phyloP scores from a whole-genome alignment of 2,329 filamentous ascomycete genomes.

The Pestalotiopsis sp. region DNA sequence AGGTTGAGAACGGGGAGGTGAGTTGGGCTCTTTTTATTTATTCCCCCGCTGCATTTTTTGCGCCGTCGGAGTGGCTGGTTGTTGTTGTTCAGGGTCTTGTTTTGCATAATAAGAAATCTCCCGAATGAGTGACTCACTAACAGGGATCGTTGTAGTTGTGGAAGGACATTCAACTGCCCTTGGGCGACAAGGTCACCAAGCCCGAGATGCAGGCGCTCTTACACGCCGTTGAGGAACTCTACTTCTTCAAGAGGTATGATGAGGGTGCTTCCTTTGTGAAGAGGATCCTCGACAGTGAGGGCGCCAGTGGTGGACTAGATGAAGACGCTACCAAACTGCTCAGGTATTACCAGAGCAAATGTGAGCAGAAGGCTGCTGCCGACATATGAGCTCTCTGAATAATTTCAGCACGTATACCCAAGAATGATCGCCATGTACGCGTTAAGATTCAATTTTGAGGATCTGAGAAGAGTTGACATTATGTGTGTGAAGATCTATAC shows the following conservation, averaged over 20 bases:
- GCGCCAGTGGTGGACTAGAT: slow-evolving; percentile 40
- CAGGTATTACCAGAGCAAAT: slow-evolving; percentile 44
- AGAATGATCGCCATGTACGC: not conserved
- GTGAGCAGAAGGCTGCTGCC: slow-evolving; percentile 32
- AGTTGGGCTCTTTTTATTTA: slow-evolving; percentile 19
- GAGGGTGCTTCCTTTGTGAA: slow-evolving; percentile 46
- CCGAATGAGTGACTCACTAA: slow-evolving; percentile 5
- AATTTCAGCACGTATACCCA: not conserved
- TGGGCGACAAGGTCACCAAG: slow-evolving; percentile 42
- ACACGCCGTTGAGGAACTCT: slow-evolving; percentile 61
- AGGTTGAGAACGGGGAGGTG: slow-evolving; percentile 59
- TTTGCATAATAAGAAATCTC: slow-evolving; percentile 1
- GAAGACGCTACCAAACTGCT: slow-evolving; percentile 44
- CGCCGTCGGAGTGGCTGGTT: not conserved
- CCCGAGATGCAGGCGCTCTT: slow-evolving; percentile 51
- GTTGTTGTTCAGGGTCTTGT: slow-evolving; percentile 18
- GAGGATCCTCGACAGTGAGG: slow-evolving; percentile 32
- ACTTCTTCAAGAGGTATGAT: slow-evolving; percentile 52
- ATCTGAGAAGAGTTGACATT: slow-evolving; percentile 13
- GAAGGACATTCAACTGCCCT: slow-evolving; percentile 43
- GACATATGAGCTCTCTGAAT: not conserved
- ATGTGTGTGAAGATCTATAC: slow-evolving; percentile 10
- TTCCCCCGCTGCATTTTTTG: not conserved
- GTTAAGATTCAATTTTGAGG: not conserved
- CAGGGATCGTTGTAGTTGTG: slow-evolving; percentile 40